phyloP scores from a whole-genome alignment of 192 early-diverging fungal species.

The Coemansia sp. region DNA sequence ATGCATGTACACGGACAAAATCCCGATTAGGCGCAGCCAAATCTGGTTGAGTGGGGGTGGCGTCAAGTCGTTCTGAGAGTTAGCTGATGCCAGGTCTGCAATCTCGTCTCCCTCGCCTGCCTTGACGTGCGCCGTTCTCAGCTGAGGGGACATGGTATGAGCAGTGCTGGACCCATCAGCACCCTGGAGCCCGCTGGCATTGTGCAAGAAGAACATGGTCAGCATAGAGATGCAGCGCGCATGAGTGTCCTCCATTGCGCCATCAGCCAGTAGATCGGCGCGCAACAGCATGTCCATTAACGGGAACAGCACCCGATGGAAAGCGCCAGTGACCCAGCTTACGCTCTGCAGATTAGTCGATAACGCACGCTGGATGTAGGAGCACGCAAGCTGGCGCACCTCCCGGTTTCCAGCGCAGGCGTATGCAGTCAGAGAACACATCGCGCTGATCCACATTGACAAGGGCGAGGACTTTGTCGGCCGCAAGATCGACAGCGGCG shows the following conservation, averaged over 20 bases:
- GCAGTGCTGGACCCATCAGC: not conserved
- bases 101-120: not conserved
- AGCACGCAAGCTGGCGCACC: conserved; percentile 76
- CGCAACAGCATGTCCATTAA: conserved; percentile 80
- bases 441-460: conserved; percentile 47
- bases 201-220: conserved; percentile 50
- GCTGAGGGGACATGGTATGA: not conserved
- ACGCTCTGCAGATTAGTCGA: conserved; percentile 52
- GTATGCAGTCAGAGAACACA: conserved; percentile 23
- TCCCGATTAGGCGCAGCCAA: conserved; percentile 40
- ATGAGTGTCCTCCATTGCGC: conserved; percentile 51
- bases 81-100: not conserved
- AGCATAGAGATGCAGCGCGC: conserved; percentile 50
- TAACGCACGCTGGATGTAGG: conserved; percentile 76
- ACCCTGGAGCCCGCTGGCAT: conserved; percentile 17
- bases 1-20: conserved; percentile 35
- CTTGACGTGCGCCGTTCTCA: not conserved
- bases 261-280: conserved; percentile 64
- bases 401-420: conserved; percentile 57
- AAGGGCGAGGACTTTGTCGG: conserved; percentile 27
- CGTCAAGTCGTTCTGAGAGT: not conserved
- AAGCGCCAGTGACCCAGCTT: conserved; percentile 61
- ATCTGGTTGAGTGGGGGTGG: conserved; percentile 18
- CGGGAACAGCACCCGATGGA: conserved; percentile 87
- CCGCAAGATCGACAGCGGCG: conserved; percentile 30